Evolutionary conservation across 2,329 filamentous ascomycete genomes (phyloP).

Genomic region (Ciborinia camelliae): DNA sequence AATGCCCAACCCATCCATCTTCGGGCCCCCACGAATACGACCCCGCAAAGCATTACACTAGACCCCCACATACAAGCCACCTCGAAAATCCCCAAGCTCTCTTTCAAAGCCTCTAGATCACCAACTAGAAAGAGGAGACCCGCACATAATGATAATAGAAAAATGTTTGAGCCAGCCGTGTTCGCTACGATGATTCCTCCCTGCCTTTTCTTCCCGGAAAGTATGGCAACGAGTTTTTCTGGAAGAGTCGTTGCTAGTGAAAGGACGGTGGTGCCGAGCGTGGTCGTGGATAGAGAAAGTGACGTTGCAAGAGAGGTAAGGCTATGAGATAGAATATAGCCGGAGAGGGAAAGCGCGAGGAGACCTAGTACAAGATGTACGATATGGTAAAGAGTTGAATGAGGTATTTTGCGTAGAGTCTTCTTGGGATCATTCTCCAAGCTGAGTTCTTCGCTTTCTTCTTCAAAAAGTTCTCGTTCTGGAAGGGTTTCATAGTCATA

Average conservation of each 20-base stretch:
- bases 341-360: slow-evolving; percentile 44
- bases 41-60: slow-evolving; percentile 31
- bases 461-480: neutral
- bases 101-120: slow-evolving; percentile 31
- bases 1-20: slow-evolving; percentile 38
- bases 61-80: slow-evolving; percentile 35
- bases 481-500: neutral
- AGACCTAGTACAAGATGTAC: slow-evolving; percentile 45
- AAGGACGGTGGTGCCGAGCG: slow-evolving; percentile 48
- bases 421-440: neutral
- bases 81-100: slow-evolving; percentile 36
- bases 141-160: slow-evolving; percentile 50
- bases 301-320: slow-evolving; percentile 42
- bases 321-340: slow-evolving; percentile 48
- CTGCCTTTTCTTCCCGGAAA: slow-evolving; percentile 47
- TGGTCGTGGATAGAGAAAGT: slow-evolving; percentile 44
- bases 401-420: slow-evolving; percentile 7
- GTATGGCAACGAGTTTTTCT: slow-evolving; percentile 50
- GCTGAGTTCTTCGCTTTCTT: neutral
- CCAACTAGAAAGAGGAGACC: slow-evolving; percentile 41
- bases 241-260: slow-evolving; percentile 53
- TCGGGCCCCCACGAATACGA: slow-evolving; percentile 37
- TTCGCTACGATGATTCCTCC: slow-evolving; percentile 50
- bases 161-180: slow-evolving; percentile 53
- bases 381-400: slow-evolving; percentile 41